phyloP scores from a whole-genome alignment of 2,329 filamentous ascomycete genomes.

The Aspergillus luchuensis region DNA sequence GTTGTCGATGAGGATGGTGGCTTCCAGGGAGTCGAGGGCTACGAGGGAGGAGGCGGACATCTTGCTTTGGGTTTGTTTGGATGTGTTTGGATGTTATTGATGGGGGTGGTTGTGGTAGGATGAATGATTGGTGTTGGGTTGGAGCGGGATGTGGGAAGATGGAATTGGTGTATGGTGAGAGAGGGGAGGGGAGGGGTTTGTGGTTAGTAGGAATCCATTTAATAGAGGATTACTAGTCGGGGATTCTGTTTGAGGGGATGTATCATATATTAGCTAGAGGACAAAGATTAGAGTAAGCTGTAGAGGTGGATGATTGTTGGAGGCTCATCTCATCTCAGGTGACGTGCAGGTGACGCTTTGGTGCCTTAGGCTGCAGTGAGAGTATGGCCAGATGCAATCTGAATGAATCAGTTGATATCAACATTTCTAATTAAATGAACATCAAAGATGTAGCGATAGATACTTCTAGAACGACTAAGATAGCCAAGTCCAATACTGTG shows the following conservation, averaged over 20 bases:
- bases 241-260: neutral
- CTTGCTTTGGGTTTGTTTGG: constrained; percentile 13
- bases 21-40: constrained; percentile 52
- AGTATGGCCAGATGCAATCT: too few species aligned
- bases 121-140: neutral
- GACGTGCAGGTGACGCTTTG: neutral
- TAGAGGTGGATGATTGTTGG: too few species aligned
- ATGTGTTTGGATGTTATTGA: neutral
- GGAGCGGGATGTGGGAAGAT: neutral
- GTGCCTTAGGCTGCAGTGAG: constrained; percentile 6
- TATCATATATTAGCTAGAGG: too few species aligned
- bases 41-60: constrained; percentile 23
- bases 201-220: too few species aligned
- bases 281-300: too few species aligned
- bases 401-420: too few species aligned
- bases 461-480: neutral
- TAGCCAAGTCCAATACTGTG: neutral
- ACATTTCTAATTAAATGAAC: too few species aligned
- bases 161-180: neutral
- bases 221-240: too few species aligned
- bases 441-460: neutral
- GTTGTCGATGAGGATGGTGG: constrained; percentile 57
- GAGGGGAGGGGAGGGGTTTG: too few species aligned
- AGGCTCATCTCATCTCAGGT: too few species aligned
- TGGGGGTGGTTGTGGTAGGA: neutral